Percentiles rank a stretch among this genome's conserved stretches.
Evolutionary conservation across 2,329 filamentous ascomycete genomes (phyloP).

Genomic region (Aspergillus sp.): DNA sequence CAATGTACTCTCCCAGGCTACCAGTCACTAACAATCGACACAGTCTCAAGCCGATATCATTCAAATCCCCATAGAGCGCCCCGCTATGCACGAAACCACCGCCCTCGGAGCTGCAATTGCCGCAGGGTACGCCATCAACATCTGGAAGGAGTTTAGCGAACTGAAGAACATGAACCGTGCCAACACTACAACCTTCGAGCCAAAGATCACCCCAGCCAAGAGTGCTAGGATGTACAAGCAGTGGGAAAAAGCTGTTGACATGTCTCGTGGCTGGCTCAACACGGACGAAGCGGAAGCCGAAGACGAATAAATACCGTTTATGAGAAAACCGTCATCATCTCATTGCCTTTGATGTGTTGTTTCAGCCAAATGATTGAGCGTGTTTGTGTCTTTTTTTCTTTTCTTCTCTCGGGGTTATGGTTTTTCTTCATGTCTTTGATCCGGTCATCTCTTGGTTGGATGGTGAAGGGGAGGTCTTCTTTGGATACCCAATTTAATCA

Average conservation of each 20-base stretch:
- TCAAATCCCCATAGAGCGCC: conserved; percentile 76
- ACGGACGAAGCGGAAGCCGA: conserved; percentile 2
- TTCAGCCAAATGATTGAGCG: conserved; percentile 4
- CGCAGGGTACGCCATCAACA: conserved; percentile 74
- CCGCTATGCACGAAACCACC: conserved; percentile 85
- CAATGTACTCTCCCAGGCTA: too few species aligned
- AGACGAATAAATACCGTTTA: too few species aligned
- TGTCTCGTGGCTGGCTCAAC: conserved; percentile 66
- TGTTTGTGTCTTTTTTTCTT: conserved; percentile 6
- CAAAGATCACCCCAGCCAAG: conserved; percentile 56
- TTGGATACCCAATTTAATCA: conserved; percentile 12
- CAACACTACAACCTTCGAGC: conserved; percentile 66
- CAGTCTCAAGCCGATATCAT: conserved; percentile 81
- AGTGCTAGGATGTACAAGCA: conserved; percentile 61
- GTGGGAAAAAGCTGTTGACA: conserved; percentile 74
- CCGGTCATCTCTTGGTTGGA: conserved; percentile 1
- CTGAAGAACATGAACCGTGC: conserved; percentile 67
- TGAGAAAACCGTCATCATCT: too few species aligned
- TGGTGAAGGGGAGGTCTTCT: conserved; percentile 9
- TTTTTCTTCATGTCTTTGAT: background rate
- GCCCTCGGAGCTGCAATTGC: conserved; percentile 84
- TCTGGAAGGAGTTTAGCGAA: conserved; percentile 73
- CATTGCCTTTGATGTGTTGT: background rate
- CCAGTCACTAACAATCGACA: background rate
- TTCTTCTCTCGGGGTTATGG: conserved; percentile 4